phyloP scores from a whole-genome alignment of 1,139 yeast species.

The Yamadazyma atlantica region DNA sequence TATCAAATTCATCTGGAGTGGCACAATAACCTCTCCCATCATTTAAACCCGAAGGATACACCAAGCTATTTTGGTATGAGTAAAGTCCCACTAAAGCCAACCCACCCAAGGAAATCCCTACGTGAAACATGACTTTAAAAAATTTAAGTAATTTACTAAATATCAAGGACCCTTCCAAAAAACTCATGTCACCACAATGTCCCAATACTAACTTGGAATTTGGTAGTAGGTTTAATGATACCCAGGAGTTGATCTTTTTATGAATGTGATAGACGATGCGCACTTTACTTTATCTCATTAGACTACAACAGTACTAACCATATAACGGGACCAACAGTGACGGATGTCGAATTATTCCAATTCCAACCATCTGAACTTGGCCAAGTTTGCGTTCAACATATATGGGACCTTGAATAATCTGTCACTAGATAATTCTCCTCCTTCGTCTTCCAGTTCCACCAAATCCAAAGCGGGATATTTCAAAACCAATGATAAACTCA shows the following conservation, averaged over 20 bases:
- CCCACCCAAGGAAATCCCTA: conserved; percentile 37
- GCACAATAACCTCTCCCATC: conserved; percentile 76
- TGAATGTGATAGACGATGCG: not conserved
- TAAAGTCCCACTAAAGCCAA: conserved; percentile 58
- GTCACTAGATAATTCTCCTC: conserved; percentile 12
- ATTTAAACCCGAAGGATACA: conserved; percentile 82
- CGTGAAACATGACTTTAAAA: conserved; percentile 21
- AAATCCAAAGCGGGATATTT: conserved; percentile 11
- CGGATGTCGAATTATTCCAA: conserved; percentile 7
- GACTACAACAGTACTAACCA: too few species aligned
- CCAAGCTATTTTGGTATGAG: conserved; percentile 63
- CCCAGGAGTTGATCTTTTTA: too few species aligned
- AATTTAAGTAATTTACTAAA: conserved; percentile 12
- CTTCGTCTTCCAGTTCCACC: conserved; percentile 21
- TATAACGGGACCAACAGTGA: too few species aligned
- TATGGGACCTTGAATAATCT: conserved; percentile 26
- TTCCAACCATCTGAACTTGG: conserved; percentile 22
- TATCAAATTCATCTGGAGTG: conserved; percentile 69
- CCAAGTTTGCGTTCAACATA: conserved; percentile 35
- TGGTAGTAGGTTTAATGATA: too few species aligned
- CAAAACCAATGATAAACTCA: conserved; percentile 14
- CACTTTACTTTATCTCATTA: not conserved
- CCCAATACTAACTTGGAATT: not conserved
- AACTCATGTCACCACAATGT: conserved; percentile 6
- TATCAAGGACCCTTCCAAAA: conserved; percentile 11